These are phyloP conservation scores for Paraphoma sp. DNA, from an alignment of 2,329 filamentous ascomycete genomes.

Conservation along the genomic window DNA sequence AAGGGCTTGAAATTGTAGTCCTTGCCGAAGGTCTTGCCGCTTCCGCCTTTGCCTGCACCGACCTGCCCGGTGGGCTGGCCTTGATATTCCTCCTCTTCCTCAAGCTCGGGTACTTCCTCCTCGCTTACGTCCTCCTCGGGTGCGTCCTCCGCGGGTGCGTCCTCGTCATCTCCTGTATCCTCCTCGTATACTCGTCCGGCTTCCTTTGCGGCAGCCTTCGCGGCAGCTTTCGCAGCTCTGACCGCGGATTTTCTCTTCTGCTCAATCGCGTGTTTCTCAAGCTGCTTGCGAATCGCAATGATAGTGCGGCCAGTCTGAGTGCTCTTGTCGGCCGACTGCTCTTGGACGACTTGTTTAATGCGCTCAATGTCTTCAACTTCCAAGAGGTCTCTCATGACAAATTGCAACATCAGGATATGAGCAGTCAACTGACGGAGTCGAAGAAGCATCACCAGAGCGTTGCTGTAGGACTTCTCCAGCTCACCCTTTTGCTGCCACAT, in stretches of 20 bases:
- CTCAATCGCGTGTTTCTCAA: slow-evolving; percentile 29
- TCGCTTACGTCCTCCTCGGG: background rate
- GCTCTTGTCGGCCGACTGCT: slow-evolving; percentile 23
- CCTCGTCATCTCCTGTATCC: slow-evolving; percentile 8
- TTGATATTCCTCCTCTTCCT: background rate
- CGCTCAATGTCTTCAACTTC: slow-evolving; percentile 54
- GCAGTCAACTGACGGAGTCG: slow-evolving; percentile 60
- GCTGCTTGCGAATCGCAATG: slow-evolving; percentile 35
- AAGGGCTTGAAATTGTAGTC: slow-evolving; percentile 50
- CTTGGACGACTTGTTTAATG: slow-evolving; percentile 45
- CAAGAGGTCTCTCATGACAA: slow-evolving; percentile 54
- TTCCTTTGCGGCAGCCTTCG: slow-evolving; percentile 4
- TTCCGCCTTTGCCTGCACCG: background rate
- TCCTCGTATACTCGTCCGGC: background rate
- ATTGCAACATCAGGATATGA: slow-evolving; percentile 58
- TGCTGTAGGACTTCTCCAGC: slow-evolving; percentile 45
- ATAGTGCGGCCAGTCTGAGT: slow-evolving; percentile 21
- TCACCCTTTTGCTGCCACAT: slow-evolving; percentile 23
- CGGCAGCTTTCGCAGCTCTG: slow-evolving; percentile 4
- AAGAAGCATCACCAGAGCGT: slow-evolving; percentile 56
- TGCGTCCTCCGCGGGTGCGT: background rate
- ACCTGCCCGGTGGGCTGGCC: background rate
- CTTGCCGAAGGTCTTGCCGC: slow-evolving; percentile 46
- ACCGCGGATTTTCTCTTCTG: slow-evolving; percentile 20
- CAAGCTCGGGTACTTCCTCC: background rate